Conservation (phyloP, 2,329 filamentous ascomycete genomes). For the Fusarium neocosmosporiellum region DNA sequence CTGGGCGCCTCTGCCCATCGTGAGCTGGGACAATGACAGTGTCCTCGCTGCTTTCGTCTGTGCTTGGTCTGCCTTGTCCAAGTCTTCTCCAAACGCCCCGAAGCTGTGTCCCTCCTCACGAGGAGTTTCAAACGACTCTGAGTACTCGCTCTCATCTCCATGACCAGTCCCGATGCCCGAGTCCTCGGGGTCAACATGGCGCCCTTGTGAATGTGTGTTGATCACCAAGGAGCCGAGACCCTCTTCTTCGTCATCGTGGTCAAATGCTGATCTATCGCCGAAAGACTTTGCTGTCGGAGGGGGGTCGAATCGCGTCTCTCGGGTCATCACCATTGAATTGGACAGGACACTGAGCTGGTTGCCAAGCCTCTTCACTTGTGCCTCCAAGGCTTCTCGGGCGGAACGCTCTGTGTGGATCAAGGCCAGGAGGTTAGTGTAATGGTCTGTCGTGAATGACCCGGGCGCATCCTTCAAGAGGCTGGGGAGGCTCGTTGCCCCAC, state of each 20-base stretch:
- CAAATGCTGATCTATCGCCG: constrained; percentile 54
- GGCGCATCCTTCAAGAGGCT: constrained; percentile 49
- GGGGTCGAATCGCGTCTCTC: constrained; percentile 41
- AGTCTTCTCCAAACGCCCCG: constrained; percentile 56
- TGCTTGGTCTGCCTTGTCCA: constrained; percentile 53
- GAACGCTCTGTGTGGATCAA: constrained; percentile 68
- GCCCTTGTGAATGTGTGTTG: constrained; percentile 26
- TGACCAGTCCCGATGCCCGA: constrained; percentile 51
- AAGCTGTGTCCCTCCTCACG: constrained; percentile 58
- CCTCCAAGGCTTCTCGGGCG: constrained; percentile 66
- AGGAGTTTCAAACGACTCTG: constrained; percentile 65
- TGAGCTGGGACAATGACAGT: constrained; percentile 72
- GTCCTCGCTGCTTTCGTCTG: constrained; percentile 69
- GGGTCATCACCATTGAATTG: constrained; percentile 46
- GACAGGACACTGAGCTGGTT: constrained; percentile 62
- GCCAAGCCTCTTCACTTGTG: constrained; percentile 64
- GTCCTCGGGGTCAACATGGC: constrained; percentile 48
- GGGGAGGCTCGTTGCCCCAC: constrained; percentile 59
- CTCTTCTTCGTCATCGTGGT: constrained; percentile 57
- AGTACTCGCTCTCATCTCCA: constrained; percentile 56
- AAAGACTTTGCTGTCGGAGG: constrained; percentile 51
- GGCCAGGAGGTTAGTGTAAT: constrained; percentile 62
- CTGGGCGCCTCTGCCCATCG: constrained; percentile 50
- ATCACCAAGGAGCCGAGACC: constrained; percentile 39
- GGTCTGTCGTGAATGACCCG: constrained; percentile 54